Percentiles rank a stretch among this genome's conserved stretches.
phyloP scores from a whole-genome alignment of 78 protist genomes.

The Fonticula alba region DNA sequence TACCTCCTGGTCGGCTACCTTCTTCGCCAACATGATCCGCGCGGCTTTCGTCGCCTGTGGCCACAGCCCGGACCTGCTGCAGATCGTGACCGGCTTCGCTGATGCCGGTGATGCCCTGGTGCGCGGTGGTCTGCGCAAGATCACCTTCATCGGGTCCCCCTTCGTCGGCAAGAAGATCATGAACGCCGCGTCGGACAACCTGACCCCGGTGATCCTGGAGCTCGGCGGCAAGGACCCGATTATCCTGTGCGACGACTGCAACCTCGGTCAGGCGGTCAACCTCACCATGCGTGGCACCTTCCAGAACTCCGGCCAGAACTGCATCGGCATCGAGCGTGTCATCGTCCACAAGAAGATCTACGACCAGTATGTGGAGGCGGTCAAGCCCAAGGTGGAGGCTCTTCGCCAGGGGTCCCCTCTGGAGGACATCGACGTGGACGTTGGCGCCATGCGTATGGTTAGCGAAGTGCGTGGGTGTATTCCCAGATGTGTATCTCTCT shows the following conservation, averaged over 20 bases:
- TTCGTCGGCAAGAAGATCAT: slow-evolving; percentile 48
- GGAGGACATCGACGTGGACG: neutral
- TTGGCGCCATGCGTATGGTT: neutral
- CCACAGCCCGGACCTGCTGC: slow-evolving; percentile 31
- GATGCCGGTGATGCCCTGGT: neutral
- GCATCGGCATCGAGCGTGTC: slow-evolving; percentile 22
- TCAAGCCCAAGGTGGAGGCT: neutral
- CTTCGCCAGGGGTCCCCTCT: neutral
- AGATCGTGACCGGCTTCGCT: slow-evolving; percentile 21
- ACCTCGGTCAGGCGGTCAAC: slow-evolving; percentile 44
- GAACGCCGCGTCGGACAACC: slow-evolving; percentile 17
- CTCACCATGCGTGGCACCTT: slow-evolving; percentile 17
- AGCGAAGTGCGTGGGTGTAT: too few relatives aligned
- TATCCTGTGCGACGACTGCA: slow-evolving; percentile 53
- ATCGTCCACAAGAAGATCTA: slow-evolving; percentile 36
- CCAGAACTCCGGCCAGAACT: slow-evolving; percentile 34
- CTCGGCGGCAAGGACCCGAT: slow-evolving; percentile 83
- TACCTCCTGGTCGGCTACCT: slow-evolving; percentile 30
- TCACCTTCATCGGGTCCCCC: slow-evolving; percentile 50
- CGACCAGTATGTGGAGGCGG: slow-evolving; percentile 26
- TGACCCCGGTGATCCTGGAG: slow-evolving; percentile 32
- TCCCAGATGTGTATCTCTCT: too few relatives aligned
- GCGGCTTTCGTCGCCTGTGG: slow-evolving; percentile 28
- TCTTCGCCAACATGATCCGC: slow-evolving; percentile 26
- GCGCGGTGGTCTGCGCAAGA: neutral